A percentile compares a stretch with the other conserved stretches of the same genome.
Conservation (phyloP, 2,329 filamentous ascomycete genomes). For the Fusarium equiseti region DNA sequence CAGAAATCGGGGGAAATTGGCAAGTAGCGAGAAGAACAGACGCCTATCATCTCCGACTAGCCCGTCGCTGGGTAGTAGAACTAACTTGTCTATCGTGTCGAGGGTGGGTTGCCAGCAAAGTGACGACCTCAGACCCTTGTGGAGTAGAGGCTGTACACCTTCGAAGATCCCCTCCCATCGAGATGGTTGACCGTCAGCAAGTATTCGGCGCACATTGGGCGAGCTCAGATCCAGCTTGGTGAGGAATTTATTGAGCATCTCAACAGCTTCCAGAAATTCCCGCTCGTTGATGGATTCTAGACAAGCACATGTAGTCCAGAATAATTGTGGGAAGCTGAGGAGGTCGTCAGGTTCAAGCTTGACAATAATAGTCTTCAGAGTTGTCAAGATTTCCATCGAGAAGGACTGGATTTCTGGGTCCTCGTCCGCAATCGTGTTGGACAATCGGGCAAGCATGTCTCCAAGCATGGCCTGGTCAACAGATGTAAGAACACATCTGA, state of each 20-base stretch:
- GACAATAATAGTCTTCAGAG: conserved; percentile 88
- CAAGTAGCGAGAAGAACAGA: conserved; percentile 86
- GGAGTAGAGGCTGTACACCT: conserved; percentile 85
- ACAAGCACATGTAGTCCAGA: conserved; percentile 98
- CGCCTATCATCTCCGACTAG: conserved; percentile 86
- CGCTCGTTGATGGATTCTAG: conserved; percentile 96
- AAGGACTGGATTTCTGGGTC: conserved; percentile 96
- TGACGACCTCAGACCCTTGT: conserved; percentile 92
- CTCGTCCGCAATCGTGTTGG: conserved; percentile 96
- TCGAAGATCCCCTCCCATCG: conserved; percentile 93
- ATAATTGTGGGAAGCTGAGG: conserved; percentile 91
- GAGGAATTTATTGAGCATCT: conserved; percentile 90
- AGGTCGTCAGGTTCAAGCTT: conserved; percentile 85
- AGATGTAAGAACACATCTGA: conserved; percentile 90
- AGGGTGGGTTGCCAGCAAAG: conserved; percentile 83
- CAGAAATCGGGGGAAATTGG: conserved; percentile 90
- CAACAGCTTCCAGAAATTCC: conserved; percentile 90
- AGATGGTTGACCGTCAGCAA: conserved; percentile 82
- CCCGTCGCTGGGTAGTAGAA: conserved; percentile 80
- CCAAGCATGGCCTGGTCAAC: conserved; percentile 94
- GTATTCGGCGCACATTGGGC: conserved; percentile 73
- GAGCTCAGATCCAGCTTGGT: conserved; percentile 85
- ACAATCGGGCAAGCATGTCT: conserved; percentile 94
- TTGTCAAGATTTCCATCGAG: conserved; percentile 97
- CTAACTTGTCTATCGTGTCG: conserved; percentile 80